These are phyloP conservation scores for Vigna radiata DNA, from an alignment of 306 rosid species.

Conservation along the genomic window DNA sequence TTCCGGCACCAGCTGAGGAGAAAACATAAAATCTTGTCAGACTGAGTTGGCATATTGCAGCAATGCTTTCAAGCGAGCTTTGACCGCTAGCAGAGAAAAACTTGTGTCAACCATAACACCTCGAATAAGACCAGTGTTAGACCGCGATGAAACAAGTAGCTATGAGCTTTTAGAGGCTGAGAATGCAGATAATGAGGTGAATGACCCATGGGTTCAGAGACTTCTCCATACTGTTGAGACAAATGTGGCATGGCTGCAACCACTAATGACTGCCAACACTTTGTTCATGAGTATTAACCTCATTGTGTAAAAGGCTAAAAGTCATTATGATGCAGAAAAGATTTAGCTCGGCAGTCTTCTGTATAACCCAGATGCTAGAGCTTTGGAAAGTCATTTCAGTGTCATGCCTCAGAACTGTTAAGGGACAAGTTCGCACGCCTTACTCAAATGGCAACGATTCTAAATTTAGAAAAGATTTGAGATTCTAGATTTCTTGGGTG, in stretches of 20 bases:
- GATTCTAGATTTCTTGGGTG: constrained; percentile 98
- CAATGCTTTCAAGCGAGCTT: constrained; percentile 87
- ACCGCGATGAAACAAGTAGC: constrained; percentile 81
- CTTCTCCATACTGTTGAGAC: constrained; percentile 93
- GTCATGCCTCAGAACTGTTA: constrained; percentile 89
- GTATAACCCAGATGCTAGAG: constrained; percentile 92
- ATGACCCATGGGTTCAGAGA: constrained; percentile 98
- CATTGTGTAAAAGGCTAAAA: constrained; percentile 87
- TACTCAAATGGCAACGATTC: constrained; percentile 93
- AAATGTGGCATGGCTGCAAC: constrained; percentile 86
- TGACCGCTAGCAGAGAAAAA: constrained; percentile 81
- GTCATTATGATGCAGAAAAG: constrained; percentile 98
- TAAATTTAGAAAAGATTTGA: constrained; percentile 95
- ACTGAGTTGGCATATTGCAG: constrained; percentile 86
- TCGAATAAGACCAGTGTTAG: constrained; percentile 82
- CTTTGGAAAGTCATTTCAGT: constrained; percentile 92
- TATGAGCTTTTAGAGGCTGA: constrained; percentile 90
- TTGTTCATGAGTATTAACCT: constrained; percentile 80
- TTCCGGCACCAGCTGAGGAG: constrained; percentile 86
- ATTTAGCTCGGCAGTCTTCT: constrained; percentile 96
- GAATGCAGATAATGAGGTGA: constrained; percentile 93
- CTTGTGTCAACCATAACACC: constrained; percentile 83
- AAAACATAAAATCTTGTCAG: constrained; percentile 89
- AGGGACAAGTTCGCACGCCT: constrained; percentile 96
- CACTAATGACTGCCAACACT: constrained; percentile 81